phyloP scores from a whole-genome alignment of 176 grass and related monocot species.

The Rhynchospora breviuscula region DNA sequence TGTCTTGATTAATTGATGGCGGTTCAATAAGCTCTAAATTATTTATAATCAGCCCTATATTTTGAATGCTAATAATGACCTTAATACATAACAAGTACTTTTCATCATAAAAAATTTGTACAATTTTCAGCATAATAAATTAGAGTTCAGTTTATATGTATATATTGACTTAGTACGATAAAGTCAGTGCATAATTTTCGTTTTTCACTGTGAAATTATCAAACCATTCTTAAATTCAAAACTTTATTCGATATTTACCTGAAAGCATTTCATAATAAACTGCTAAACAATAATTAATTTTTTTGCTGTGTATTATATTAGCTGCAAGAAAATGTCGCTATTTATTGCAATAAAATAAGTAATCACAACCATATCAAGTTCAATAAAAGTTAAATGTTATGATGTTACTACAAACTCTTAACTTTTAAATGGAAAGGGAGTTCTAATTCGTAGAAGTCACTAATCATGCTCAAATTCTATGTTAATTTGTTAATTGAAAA shows the following conservation, averaged over 20 bases:
- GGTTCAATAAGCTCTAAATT: too few species aligned
- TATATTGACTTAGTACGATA: too few species aligned
- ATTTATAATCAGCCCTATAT: too few species aligned
- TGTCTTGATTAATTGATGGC: too few species aligned
- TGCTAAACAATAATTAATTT: too few species aligned
- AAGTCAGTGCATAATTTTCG: too few species aligned
- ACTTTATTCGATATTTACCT: background rate
- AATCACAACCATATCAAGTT: background rate
- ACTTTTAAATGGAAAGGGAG: background rate
- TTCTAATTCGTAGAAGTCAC: background rate
- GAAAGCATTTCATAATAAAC: background rate
- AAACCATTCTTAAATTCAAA: background rate
- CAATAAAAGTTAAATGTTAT: background rate
- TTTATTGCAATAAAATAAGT: background rate
- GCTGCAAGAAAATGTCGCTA: background rate
- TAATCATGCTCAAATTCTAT: background rate
- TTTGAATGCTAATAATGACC: too few species aligned
- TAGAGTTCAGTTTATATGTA: too few species aligned
- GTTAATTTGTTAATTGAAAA: background rate
- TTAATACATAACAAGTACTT: background rate
- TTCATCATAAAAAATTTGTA: background rate
- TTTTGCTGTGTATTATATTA: background rate
- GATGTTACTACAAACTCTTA: background rate
- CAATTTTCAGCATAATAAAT: too few species aligned
- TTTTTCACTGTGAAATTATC: too few species aligned